Evolutionary conservation across 192 early-diverging fungal species (phyloP).

Genomic region (Backusella morwellensis): DNA sequence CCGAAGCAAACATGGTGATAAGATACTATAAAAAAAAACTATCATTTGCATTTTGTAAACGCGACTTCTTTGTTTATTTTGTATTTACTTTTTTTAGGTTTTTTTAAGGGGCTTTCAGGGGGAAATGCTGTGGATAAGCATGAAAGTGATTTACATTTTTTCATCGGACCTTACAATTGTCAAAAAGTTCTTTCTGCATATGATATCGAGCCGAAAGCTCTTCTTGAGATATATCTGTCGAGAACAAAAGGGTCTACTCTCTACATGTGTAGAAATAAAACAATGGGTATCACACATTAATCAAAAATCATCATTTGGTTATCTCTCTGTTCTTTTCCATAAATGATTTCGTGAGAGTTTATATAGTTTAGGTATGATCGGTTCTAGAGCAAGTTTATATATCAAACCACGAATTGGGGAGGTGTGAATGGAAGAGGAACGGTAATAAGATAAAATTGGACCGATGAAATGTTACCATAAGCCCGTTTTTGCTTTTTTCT

Average conservation of each 20-base stretch:
- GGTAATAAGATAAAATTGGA: not conserved
- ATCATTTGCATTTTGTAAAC: not conserved
- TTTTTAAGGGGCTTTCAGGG: not conserved
- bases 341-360: not conserved
- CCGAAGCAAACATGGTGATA: too few relatives aligned
- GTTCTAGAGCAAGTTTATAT: not conserved
- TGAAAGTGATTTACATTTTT: not conserved
- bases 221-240: not conserved
- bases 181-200: too few relatives aligned
- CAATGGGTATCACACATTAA: too few relatives aligned
- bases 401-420: not conserved
- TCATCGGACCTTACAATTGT: not conserved
- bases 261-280: too few relatives aligned
- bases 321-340: not conserved
- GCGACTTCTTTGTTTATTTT: not conserved
- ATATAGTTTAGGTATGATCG: not conserved
- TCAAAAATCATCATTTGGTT: not conserved
- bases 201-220: not conserved
- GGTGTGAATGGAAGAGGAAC: not conserved
- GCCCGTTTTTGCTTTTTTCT: conserved; percentile 1
- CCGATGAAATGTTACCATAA: not conserved
- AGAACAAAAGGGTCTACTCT: too few relatives aligned
- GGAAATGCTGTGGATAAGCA: not conserved
- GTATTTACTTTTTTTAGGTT: not conserved
- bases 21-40: too few relatives aligned